These are phyloP conservation scores for Ophiostoma ulmi DNA, from an alignment of 2,329 filamentous ascomycete species.

Conservation along the genomic window DNA sequence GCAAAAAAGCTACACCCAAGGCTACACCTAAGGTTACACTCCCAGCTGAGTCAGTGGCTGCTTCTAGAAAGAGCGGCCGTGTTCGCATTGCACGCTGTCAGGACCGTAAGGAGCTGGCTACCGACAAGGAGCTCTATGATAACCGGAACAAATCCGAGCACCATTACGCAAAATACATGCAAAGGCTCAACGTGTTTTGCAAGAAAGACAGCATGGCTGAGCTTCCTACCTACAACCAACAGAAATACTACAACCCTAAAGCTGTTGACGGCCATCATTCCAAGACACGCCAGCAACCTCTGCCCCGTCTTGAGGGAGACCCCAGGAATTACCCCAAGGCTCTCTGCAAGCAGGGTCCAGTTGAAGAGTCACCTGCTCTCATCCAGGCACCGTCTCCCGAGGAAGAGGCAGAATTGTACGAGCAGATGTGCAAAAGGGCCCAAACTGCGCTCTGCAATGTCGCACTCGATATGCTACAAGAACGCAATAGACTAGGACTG, in stretches of 20 bases:
- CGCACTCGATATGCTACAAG: not conserved
- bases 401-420: not conserved
- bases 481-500: not conserved
- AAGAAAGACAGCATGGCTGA: slow-evolving; percentile 2
- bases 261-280: not conserved
- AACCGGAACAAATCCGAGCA: not conserved
- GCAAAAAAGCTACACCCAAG: not conserved
- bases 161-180: not conserved
- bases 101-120: not conserved
- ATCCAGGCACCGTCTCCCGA: not conserved
- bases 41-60: no score
- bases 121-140: not conserved
- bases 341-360: not conserved
- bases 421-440: not conserved
- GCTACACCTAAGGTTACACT: not conserved
- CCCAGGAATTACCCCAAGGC: not conserved
- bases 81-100: no score
- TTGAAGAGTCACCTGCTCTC: not conserved
- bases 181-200: not conserved
- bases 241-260: not conserved
- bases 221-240: not conserved
- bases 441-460: not conserved
- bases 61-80: no score
- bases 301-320: not conserved
- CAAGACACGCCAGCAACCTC: not conserved